Conservation (phyloP, 176 grass and related monocot species). For the Rhynchospora tenuis region DNA sequence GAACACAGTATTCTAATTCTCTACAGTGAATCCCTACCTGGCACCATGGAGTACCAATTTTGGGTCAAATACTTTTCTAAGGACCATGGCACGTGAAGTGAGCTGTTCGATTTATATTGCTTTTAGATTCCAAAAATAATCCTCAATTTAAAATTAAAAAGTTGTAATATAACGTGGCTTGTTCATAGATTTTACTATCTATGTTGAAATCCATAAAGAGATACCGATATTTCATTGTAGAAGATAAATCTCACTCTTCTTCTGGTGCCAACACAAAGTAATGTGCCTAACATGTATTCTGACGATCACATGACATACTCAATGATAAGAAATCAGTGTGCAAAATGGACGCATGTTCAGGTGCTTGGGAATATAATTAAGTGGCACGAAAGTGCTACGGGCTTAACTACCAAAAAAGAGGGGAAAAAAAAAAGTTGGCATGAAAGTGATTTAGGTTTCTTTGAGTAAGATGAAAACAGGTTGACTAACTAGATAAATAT, state of each 20-base stretch:
- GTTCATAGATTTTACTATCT: not conserved
- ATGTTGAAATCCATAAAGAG: not conserved
- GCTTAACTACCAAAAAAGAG: too few species aligned
- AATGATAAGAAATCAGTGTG: not conserved
- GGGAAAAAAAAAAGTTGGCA: too few species aligned
- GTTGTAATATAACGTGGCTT: too few species aligned
- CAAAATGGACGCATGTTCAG: not conserved
- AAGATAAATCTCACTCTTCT: not conserved
- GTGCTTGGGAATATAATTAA: not conserved
- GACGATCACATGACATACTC: not conserved
- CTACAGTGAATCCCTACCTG: too few species aligned
- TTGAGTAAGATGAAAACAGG: not conserved
- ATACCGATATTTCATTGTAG: not conserved
- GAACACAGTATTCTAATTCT: too few species aligned
- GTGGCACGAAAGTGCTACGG: not conserved
- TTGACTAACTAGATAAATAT: not conserved
- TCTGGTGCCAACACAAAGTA: not conserved
- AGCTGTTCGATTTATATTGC: too few species aligned
- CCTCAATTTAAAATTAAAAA: too few species aligned
- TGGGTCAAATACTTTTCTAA: too few species aligned
- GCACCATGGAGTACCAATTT: too few species aligned
- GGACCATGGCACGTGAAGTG: too few species aligned
- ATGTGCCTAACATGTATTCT: slow-evolving; percentile 1
- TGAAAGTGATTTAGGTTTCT: too few species aligned
- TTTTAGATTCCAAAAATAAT: too few species aligned